These are phyloP conservation scores for Hibiscus syriacus DNA, from an alignment of 345 rosid species.

Conservation along the genomic window DNA sequence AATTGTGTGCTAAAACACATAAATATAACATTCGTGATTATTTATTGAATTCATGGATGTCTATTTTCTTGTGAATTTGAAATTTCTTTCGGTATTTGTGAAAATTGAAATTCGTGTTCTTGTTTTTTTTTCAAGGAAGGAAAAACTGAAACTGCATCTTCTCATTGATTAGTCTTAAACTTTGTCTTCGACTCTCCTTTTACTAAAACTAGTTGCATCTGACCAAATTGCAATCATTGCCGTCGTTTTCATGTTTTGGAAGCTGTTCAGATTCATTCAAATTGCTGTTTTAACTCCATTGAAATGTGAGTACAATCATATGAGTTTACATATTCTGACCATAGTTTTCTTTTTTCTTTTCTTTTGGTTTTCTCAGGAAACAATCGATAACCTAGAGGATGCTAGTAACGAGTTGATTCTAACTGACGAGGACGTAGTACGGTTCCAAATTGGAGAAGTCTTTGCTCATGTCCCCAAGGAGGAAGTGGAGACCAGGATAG, in stretches of 20 bases:
- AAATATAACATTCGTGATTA: no score
- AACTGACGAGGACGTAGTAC: slow-evolving; percentile 81
- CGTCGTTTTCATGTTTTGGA: background rate
- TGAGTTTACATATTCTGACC: background rate
- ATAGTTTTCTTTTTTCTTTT: background rate
- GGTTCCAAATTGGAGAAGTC: slow-evolving; percentile 91
- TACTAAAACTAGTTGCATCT: no score
- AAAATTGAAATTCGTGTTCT: no score
- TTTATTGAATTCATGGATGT: no score
- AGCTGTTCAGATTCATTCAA: no score
- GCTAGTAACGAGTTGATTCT: slow-evolving; percentile 92
- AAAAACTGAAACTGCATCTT: no score
- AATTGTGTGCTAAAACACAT: no score
- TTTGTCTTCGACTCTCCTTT: no score
- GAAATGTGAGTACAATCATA: background rate
- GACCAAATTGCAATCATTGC: background rate
- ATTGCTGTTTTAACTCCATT: background rate
- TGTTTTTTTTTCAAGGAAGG: no score
- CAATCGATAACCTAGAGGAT: slow-evolving; percentile 85
- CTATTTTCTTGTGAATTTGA: no score
- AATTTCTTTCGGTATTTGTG: no score
- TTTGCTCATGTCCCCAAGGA: slow-evolving; percentile 83
- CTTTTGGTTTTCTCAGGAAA: slow-evolving; percentile 39
- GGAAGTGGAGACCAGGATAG: slow-evolving; percentile 83
- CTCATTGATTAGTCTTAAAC: no score